A percentile compares a stretch with the other conserved stretches of the same genome.
Evolutionary conservation across 2,329 filamentous ascomycete genomes (phyloP).

Genomic region (Fusarium mangiferae): DNA sequence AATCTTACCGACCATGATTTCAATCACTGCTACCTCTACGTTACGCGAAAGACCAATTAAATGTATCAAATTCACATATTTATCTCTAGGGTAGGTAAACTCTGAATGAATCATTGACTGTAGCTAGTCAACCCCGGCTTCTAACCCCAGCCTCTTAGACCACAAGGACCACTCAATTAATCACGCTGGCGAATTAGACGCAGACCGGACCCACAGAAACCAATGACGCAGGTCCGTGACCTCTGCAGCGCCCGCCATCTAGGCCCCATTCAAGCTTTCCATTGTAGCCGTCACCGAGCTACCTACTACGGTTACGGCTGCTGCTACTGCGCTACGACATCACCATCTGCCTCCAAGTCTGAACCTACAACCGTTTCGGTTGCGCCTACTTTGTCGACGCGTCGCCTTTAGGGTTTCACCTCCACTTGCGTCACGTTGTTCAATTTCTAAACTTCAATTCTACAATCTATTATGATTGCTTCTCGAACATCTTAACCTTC

Average conservation of each 20-base stretch:
- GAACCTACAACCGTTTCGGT: constrained; percentile 21
- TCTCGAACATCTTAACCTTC: constrained; percentile 10
- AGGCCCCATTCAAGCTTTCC: constrained; percentile 18
- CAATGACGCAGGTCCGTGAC: constrained; percentile 42
- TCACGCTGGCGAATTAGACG: constrained; percentile 27
- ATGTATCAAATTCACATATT: background rate
- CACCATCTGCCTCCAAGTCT: constrained; percentile 15
- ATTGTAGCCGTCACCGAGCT: constrained; percentile 31
- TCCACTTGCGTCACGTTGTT: background rate
- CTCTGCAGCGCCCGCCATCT: constrained; percentile 14
- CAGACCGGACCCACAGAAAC: background rate
- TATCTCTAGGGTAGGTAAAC: constrained; percentile 1
- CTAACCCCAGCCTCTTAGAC: constrained; percentile 5
- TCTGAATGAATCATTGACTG: constrained; percentile 34
- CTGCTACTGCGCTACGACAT: constrained; percentile 26
- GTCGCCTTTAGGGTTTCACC: constrained; percentile 24
- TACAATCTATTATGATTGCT: constrained; percentile 30
- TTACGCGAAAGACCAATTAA: background rate
- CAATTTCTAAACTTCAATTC: constrained; percentile 1
- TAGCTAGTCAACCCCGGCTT: constrained; percentile 9
- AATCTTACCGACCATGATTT: too few species aligned
- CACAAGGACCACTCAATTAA: constrained; percentile 20
- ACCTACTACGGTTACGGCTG: background rate
- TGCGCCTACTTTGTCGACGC: constrained; percentile 25
- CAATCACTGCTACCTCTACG: background rate